These are phyloP conservation scores for Venustampulla echinocandica DNA, from an alignment of 495 filamentous ascomycete species.

Conservation along the genomic window DNA sequence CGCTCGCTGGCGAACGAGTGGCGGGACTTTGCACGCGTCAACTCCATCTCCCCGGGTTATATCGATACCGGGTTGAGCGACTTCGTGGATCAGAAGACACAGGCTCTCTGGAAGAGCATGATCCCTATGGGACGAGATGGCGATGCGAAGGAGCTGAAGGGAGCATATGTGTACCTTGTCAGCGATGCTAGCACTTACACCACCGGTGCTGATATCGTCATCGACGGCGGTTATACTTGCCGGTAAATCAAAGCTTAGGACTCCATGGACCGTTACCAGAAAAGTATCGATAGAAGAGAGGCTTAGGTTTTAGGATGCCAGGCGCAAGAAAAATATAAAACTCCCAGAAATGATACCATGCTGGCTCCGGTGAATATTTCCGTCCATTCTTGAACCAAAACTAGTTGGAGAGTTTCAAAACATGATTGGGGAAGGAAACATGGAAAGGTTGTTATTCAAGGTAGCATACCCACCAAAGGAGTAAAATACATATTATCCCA, in stretches of 20 bases:
- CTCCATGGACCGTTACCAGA: too few species aligned
- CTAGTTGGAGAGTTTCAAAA: too few species aligned
- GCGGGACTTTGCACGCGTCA: slow-evolving; percentile 69
- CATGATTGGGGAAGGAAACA: too few species aligned
- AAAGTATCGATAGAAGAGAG: too few species aligned
- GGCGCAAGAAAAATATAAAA: too few species aligned
- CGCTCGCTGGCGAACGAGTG: slow-evolving; percentile 63
- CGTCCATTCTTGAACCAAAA: too few species aligned
- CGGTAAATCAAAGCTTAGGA: slow-evolving; percentile 21
- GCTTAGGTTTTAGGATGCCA: not conserved
- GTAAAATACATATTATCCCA: too few species aligned
- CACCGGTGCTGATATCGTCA: slow-evolving; percentile 42
- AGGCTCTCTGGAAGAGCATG: slow-evolving; percentile 68
- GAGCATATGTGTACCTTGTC: slow-evolving; percentile 68
- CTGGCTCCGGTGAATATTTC: too few species aligned
- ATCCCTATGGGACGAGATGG: slow-evolving; percentile 69
- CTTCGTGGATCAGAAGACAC: slow-evolving; percentile 60
- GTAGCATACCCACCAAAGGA: too few species aligned
- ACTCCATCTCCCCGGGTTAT: slow-evolving; percentile 68
- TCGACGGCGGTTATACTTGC: slow-evolving; percentile 46
- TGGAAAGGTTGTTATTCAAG: too few species aligned
- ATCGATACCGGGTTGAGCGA: slow-evolving; percentile 73
- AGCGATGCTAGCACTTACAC: slow-evolving; percentile 57
- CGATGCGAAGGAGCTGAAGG: slow-evolving; percentile 75
- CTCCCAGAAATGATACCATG: too few species aligned